Conservation (phyloP, 2,329 filamentous ascomycete genomes). For the Dactylellina leptospora region DNA sequence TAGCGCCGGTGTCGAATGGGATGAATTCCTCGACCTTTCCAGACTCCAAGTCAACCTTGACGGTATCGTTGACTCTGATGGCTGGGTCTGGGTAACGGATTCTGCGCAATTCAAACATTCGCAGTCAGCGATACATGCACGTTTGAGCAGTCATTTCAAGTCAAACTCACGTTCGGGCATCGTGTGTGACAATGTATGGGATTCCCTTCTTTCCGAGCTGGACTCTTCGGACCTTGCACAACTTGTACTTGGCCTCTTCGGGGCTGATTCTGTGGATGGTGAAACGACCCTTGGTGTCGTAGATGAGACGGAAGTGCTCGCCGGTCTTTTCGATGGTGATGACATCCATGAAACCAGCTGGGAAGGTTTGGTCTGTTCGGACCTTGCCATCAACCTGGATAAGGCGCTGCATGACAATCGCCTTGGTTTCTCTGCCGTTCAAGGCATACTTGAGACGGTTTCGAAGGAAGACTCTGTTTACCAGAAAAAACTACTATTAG, state of each 20-base stretch:
- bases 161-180: constrained; percentile 99
- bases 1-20: constrained; percentile 97
- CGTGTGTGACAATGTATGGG: constrained; percentile 99
- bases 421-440: constrained; percentile 93
- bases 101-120: constrained; percentile 65
- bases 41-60: constrained; percentile 96
- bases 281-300: constrained; percentile 99
- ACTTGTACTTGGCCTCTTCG: constrained; percentile 99
- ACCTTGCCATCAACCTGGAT: constrained; percentile 99
- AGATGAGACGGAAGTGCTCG: constrained; percentile 99
- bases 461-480: constrained; percentile 54
- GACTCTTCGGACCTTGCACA: constrained; percentile 99
- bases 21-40: constrained; percentile 99
- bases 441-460: constrained; percentile 99
- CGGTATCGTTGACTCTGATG: constrained; percentile 99
- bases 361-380: constrained; percentile 97
- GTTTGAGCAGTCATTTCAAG: neutral
- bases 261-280: constrained; percentile 99
- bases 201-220: constrained; percentile 99
- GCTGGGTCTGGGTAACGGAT: constrained; percentile 98
- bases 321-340: constrained; percentile 99
- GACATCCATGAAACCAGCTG: constrained; percentile 99
- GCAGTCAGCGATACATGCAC: neutral
- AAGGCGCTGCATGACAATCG: constrained; percentile 99
- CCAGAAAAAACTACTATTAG: constrained; percentile 25